Conservation (phyloP, 164 flowering plant genomes). For the Euptelea pleiosperma region DNA sequence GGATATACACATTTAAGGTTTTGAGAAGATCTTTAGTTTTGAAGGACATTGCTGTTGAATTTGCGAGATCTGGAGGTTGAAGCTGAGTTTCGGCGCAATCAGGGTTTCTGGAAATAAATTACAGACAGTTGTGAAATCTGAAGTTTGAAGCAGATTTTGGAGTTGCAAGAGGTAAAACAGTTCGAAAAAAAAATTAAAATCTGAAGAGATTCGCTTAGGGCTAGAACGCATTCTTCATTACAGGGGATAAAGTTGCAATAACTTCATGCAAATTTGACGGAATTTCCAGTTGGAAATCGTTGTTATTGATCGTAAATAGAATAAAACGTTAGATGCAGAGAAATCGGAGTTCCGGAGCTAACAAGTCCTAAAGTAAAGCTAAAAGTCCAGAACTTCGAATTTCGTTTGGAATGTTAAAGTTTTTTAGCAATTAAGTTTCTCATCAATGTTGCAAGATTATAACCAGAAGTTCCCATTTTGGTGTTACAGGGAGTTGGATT, state of each 20-base stretch:
- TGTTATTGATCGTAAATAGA: neutral
- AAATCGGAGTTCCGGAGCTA: neutral
- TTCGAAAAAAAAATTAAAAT: too few species aligned
- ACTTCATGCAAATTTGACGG: too few species aligned
- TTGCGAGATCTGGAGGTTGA: constrained; percentile 3
- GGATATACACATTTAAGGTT: neutral
- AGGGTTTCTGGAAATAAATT: neutral
- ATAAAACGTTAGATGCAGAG: neutral
- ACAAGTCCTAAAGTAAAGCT: too few species aligned
- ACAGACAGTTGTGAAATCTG: neutral
- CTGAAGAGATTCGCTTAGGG: too few species aligned
- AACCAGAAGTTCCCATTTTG: too few species aligned
- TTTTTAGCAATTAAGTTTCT: too few species aligned
- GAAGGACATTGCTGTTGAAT: neutral
- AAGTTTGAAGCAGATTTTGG: neutral
- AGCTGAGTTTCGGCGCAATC: neutral
- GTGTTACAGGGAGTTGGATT: constrained; percentile 5
- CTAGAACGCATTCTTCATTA: too few species aligned
- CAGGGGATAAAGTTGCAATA: too few species aligned
- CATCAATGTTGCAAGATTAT: too few species aligned
- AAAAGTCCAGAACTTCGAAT: too few species aligned
- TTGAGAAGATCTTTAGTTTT: neutral
- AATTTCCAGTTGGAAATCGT: neutral
- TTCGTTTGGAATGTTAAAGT: too few species aligned
- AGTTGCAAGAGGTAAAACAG: neutral